Conservation (phyloP, 2,329 filamentous ascomycete species). For the Aureobasidium sp. region DNA sequence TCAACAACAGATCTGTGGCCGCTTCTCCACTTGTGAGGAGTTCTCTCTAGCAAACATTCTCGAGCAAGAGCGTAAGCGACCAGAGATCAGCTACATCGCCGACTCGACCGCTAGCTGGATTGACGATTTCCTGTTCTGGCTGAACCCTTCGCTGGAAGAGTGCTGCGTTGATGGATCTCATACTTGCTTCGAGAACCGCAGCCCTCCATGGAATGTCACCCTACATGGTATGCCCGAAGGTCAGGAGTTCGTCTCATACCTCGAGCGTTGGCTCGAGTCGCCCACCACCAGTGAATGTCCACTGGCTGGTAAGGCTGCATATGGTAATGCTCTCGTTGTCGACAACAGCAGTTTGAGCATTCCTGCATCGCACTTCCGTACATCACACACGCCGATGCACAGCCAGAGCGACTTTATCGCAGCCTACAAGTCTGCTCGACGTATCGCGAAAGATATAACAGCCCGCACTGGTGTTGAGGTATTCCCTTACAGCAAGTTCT, state of each 20-base stretch:
- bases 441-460: constrained; percentile 83
- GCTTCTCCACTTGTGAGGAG: constrained; percentile 89
- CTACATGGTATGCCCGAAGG: constrained; percentile 93
- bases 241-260: constrained; percentile 88
- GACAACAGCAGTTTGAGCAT: constrained; percentile 73
- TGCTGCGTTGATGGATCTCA: constrained; percentile 72
- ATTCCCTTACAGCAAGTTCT: constrained; percentile 98
- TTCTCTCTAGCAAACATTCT: constrained; percentile 89
- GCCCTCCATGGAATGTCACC: constrained; percentile 90
- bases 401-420: constrained; percentile 94
- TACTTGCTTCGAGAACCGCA: constrained; percentile 81
- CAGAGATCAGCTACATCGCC: constrained; percentile 88
- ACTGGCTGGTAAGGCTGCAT: constrained; percentile 88
- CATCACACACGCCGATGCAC: constrained; percentile 85
- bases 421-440: constrained; percentile 88
- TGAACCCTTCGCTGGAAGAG: constrained; percentile 85
- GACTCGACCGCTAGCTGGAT: constrained; percentile 95
- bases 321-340: constrained; percentile 85
- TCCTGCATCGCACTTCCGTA: constrained; percentile 90
- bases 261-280: constrained; percentile 82
- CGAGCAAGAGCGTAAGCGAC: constrained; percentile 93
- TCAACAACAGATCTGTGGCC: constrained; percentile 89
- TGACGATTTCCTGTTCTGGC: constrained; percentile 96
- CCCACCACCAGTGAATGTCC: constrained; percentile 88
- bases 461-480: constrained; percentile 79